A percentile compares a stretch with the other conserved stretches of the same genome.
These are phyloP conservation scores for Ceratocystis albifundus DNA, from an alignment of 2,329 filamentous ascomycete species.

Conservation along the genomic window DNA sequence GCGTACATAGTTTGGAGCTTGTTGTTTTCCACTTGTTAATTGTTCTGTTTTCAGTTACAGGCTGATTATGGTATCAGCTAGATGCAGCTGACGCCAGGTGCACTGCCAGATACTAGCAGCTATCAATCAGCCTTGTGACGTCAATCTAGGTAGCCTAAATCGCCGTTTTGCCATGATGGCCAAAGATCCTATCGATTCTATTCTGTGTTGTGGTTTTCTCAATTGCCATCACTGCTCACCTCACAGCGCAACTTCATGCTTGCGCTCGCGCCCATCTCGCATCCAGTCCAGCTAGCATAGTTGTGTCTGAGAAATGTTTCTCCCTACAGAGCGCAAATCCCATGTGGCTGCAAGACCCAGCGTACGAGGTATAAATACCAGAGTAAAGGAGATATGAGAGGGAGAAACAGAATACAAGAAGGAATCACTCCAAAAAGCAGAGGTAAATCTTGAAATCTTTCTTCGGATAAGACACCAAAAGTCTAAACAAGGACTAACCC, in stretches of 20 bases:
- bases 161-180: too few species aligned
- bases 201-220: too few species aligned
- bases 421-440: neutral
- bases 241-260: neutral
- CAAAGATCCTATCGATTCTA: too few species aligned
- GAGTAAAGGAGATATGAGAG: neutral
- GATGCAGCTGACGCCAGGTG: neutral
- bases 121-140: neutral
- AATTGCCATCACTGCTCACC: neutral
- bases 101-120: neutral
- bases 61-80: neutral
- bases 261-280: neutral
- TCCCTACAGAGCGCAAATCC: conserved; percentile 3
- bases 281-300: neutral
- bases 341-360: conserved; percentile 9
- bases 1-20: neutral
- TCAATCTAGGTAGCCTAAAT: neutral
- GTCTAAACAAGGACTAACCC: neutral
- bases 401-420: neutral
- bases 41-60: conserved; percentile 1
- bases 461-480: neutral
- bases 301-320: conserved; percentile 4
- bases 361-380: neutral
- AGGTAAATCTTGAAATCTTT: neutral
- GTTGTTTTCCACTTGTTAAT: neutral